These are phyloP conservation scores for Hymenoscyphus repandus DNA, from an alignment of 2,329 filamentous ascomycete species.

Conservation along the genomic window DNA sequence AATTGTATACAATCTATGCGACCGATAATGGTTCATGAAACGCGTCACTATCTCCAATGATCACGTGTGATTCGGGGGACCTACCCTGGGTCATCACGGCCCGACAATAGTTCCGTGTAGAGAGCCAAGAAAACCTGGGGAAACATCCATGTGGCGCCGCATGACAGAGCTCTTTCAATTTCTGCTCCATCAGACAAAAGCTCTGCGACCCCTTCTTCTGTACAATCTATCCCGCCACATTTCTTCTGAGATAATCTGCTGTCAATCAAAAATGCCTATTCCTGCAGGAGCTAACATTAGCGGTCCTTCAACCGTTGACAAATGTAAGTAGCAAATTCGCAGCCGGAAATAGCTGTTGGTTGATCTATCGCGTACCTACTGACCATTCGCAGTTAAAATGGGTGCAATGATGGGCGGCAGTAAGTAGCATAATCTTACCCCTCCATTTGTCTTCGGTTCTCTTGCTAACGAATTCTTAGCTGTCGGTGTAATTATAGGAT, in stretches of 20 bases:
- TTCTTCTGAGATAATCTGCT: not conserved
- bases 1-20: no score
- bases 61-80: not conserved
- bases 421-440: conserved; percentile 47
- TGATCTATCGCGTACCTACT: conserved; percentile 23
- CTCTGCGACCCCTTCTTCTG: no score
- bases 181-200: not conserved
- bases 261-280: conserved; percentile 32
- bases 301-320: conserved; percentile 66
- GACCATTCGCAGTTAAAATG: conserved; percentile 72
- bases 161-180: not conserved
- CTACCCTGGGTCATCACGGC: no score
- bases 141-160: no score
- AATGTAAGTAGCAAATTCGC: conserved; percentile 45
- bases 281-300: conserved; percentile 45
- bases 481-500: conserved; percentile 93
- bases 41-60: not conserved
- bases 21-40: no score
- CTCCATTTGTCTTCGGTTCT: conserved; percentile 2
- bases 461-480: conserved; percentile 47
- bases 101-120: no score
- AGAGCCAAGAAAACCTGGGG: no score
- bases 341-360: conserved; percentile 17
- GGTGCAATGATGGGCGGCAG: conserved; percentile 97
- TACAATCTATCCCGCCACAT: not conserved